Percentiles rank a stretch among this genome's conserved stretches.
These are phyloP conservation scores for Aspergillus indologenus DNA, from an alignment of 495 filamentous ascomycete genomes.

Conservation along the genomic window DNA sequence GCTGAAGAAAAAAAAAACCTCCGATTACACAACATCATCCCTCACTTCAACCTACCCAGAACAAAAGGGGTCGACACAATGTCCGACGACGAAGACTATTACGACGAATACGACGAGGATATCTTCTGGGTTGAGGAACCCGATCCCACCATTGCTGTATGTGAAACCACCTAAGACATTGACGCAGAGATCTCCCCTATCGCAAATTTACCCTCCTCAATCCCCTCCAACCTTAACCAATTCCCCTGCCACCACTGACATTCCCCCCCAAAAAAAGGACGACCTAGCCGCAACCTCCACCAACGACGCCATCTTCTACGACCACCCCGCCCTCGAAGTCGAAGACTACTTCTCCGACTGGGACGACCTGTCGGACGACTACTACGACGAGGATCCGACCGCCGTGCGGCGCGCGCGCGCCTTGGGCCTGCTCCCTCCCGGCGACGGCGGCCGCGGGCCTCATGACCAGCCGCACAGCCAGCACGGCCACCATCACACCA, in stretches of 20 bases:
- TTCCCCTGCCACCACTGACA: no score
- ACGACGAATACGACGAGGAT: conserved; percentile 45
- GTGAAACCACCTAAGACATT: conserved; percentile 11
- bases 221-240: background rate
- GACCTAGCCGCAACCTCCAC: conserved; percentile 45
- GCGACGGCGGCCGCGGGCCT: no score
- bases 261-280: conserved; percentile 31
- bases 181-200: background rate
- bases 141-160: conserved; percentile 41
- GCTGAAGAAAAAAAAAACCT: background rate
- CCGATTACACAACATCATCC: background rate
- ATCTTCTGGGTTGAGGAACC: conserved; percentile 42
- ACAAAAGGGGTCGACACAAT: no score
- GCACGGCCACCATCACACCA: no score
- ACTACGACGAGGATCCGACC: conserved; percentile 47
- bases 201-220: background rate
- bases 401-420: conserved; percentile 22
- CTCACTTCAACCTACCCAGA: no score
- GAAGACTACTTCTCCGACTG: conserved; percentile 48
- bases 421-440: conserved; percentile 14
- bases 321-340: conserved; percentile 41
- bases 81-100: conserved; percentile 53
- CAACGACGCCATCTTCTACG: conserved; percentile 40
- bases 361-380: conserved; percentile 51
- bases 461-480: no score